Evolutionary conservation across 176 grass and related monocot genomes (phyloP).

Genomic region (Hyparrhenia diplandra): DNA sequence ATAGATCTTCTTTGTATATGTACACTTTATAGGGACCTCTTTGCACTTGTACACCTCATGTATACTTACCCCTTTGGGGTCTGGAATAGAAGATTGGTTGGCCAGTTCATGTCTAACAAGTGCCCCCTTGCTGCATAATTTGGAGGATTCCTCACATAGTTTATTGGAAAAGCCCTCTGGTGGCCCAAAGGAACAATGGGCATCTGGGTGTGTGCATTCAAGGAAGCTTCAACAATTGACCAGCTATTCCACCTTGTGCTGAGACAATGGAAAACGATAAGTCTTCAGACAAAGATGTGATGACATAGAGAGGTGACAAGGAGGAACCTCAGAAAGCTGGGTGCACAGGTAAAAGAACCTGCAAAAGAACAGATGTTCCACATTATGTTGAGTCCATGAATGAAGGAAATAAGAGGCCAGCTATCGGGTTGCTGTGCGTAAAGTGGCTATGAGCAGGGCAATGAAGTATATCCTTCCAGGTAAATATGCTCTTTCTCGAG

Average conservation of each 20-base stretch:
- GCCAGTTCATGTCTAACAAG: too few species aligned
- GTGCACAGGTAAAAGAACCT: neutral
- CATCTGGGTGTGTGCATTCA: neutral
- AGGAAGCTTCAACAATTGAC: neutral
- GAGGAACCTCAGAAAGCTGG: neutral
- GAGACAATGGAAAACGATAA: neutral
- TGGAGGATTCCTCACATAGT: neutral
- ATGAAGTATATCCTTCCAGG: neutral
- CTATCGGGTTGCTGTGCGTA: neutral
- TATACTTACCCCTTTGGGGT: too few species aligned
- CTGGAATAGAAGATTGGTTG: too few species aligned
- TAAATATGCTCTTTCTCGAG: neutral
- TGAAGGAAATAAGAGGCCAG: neutral
- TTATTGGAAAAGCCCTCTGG: neutral
- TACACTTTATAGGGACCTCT: too few species aligned
- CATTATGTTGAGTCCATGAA: neutral
- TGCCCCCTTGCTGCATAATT: neutral
- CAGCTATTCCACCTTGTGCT: neutral
- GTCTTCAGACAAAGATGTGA: neutral
- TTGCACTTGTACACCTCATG: too few species aligned
- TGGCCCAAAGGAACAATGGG: neutral
- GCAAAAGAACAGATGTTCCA: neutral
- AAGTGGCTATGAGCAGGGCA: slow-evolving; percentile 5
- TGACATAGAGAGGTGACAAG: neutral
- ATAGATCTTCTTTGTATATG: too few species aligned